Evolutionary conservation across 495 filamentous ascomycete genomes (phyloP).

Genomic region (Ascobolus immersus): DNA sequence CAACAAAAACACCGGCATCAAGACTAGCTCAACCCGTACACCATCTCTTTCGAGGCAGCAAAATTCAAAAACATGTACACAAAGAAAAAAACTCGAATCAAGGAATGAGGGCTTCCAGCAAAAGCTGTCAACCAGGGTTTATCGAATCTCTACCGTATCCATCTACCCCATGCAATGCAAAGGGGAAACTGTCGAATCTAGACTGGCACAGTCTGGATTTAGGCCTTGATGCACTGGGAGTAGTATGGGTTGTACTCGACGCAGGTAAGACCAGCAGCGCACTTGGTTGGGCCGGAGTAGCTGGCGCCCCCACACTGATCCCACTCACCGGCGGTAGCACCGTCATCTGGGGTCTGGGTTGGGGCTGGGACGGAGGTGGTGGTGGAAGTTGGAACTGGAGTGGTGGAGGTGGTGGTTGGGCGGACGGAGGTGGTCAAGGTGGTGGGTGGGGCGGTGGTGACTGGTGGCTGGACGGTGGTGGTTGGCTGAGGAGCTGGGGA

Average conservation of each 20-base stretch:
- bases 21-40: too few species aligned
- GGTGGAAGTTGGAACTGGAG: background rate
- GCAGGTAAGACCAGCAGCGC: slow-evolving; percentile 13
- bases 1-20: too few species aligned
- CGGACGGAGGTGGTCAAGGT: slow-evolving; percentile 1
- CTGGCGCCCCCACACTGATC: background rate
- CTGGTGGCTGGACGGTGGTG: background rate
- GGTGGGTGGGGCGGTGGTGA: slow-evolving; percentile 7
- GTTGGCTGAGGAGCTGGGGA: background rate
- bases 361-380: background rate
- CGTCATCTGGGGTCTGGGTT: background rate
- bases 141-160: too few species aligned
- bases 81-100: too few species aligned
- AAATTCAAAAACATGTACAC: too few species aligned
- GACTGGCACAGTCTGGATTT: too few species aligned
- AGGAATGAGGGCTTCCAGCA: too few species aligned
- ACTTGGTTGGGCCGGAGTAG: slow-evolving; percentile 4
- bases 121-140: too few species aligned
- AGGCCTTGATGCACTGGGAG: background rate
- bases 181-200: too few species aligned
- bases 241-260: slow-evolving; percentile 8
- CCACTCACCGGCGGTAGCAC: background rate
- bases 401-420: slow-evolving; percentile 4
- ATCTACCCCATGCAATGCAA: too few species aligned
- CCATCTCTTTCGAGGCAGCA: too few species aligned